Evolutionary conservation across 1,284 basidiomycete genomes (phyloP).

Genomic region (Cystobasidium pallidum): DNA sequence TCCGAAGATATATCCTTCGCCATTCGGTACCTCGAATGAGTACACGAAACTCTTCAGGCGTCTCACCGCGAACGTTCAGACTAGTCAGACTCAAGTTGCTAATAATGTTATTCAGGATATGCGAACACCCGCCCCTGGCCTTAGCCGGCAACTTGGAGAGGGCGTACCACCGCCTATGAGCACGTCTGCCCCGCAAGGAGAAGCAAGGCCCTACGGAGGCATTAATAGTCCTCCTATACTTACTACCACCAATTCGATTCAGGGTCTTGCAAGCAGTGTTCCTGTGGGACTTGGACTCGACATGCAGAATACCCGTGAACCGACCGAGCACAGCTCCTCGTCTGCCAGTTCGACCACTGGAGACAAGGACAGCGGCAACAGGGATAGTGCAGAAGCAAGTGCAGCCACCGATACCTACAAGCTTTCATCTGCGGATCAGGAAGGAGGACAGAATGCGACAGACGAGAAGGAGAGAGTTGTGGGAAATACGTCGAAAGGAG

Average conservation of each 20-base stretch:
- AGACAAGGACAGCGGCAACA: slow-evolving; percentile 7
- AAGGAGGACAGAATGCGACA: not conserved
- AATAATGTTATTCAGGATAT: slow-evolving; percentile 16
- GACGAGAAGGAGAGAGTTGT: too few relatives aligned
- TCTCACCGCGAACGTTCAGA: slow-evolving; percentile 38
- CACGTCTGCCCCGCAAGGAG: not conserved
- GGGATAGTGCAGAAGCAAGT: not conserved
- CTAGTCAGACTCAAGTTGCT: slow-evolving; percentile 25
- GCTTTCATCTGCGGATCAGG: not conserved
- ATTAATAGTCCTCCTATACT: slow-evolving; percentile 1
- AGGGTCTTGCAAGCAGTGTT: not conserved
- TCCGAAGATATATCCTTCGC: slow-evolving; percentile 52
- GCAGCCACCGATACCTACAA: not conserved
- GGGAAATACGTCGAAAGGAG: not conserved
- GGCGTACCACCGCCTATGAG: not conserved
- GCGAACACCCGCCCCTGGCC: slow-evolving; percentile 19
- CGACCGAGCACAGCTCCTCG: not conserved
- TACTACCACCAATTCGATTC: slow-evolving; percentile 18
- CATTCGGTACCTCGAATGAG: slow-evolving; percentile 24
- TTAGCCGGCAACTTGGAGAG: slow-evolving; percentile 18
- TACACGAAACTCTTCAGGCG: slow-evolving; percentile 44
- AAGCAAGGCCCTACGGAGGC: not conserved
- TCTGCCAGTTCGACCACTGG: slow-evolving; percentile 11
- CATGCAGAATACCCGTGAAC: slow-evolving; percentile 4
- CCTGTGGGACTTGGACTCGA: slow-evolving; percentile 19